phyloP scores from a whole-genome alignment of 768 basidiomycete species.

The Boletus tomentosulus region DNA sequence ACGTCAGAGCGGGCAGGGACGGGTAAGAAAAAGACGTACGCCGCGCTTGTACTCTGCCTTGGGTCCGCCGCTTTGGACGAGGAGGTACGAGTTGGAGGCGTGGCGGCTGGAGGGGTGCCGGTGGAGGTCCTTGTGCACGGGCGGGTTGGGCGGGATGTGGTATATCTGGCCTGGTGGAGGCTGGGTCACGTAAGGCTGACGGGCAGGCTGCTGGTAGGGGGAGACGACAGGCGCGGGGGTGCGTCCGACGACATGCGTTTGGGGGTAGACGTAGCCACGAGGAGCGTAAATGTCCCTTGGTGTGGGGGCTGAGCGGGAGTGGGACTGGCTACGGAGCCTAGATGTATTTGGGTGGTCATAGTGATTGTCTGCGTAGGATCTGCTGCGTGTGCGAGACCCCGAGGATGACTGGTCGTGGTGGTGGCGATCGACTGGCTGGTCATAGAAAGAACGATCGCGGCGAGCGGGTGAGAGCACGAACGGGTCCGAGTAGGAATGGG shows the following conservation, averaged over 20 bases:
- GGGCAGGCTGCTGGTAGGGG: conserved; percentile 21
- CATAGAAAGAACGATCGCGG: conserved; percentile 31
- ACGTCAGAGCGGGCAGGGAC: conserved; percentile 13
- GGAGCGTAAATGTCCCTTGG: conserved; percentile 19
- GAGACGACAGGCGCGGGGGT: too few relatives aligned
- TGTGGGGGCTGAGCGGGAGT: conserved; percentile 18
- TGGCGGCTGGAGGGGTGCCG: conserved; percentile 19
- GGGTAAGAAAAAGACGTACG: conserved; percentile 22
- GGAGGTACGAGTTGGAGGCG: conserved; percentile 23
- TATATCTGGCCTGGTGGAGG: conserved; percentile 30
- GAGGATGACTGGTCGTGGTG: too few relatives aligned
- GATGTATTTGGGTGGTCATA: conserved; percentile 16
- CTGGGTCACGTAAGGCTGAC: conserved; percentile 18
- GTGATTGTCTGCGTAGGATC: conserved; percentile 22
- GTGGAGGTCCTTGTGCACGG: conserved; percentile 15
- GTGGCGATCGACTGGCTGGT: too few relatives aligned
- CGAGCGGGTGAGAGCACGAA: conserved; percentile 27
- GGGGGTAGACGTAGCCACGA: conserved; percentile 2
- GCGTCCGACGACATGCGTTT: conserved; percentile 8
- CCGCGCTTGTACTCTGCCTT: conserved; percentile 31
- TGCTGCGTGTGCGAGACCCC: conserved; percentile 18
- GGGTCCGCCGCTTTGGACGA: conserved; percentile 25
- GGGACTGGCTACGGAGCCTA: conserved; percentile 23
- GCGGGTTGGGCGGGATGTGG: conserved; percentile 11
- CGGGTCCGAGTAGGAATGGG: conserved; percentile 29